Conservation (phyloP, 1,139 yeast species). For the Pneumocystis oryctolagi region DNA sequence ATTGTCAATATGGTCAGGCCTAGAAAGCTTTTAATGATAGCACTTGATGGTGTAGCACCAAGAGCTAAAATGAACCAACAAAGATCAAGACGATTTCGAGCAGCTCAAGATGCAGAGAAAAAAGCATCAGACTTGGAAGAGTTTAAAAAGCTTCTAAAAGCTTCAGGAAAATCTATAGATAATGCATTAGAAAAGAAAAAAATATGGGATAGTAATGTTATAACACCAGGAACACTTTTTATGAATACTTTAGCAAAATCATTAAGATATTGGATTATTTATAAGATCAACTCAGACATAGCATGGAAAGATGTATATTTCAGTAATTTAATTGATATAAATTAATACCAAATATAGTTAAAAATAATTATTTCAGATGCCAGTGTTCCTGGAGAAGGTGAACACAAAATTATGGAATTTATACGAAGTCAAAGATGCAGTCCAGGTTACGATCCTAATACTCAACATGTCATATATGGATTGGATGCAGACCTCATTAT, state of each 20-base stretch:
- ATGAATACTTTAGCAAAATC: constrained; percentile 82
- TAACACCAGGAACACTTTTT: constrained; percentile 97
- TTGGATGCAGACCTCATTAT: constrained; percentile 94
- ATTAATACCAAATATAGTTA: constrained; percentile 22
- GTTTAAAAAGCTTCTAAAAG: constrained; percentile 35
- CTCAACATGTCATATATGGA: constrained; percentile 92
- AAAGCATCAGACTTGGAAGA: constrained; percentile 26
- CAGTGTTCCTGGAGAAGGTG: constrained; percentile 99
- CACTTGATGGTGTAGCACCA: constrained; percentile 98
- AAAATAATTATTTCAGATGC: constrained; percentile 84
- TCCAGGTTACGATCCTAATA: constrained; percentile 62
- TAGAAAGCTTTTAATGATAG: constrained; percentile 72
- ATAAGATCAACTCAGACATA: constrained; percentile 76
- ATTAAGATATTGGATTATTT: constrained; percentile 77
- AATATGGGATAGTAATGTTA: constrained; percentile 81
- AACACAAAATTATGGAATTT: constrained; percentile 92
- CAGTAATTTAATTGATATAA: neutral
- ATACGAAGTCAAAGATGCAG: constrained; percentile 70
- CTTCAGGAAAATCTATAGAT: constrained; percentile 26
- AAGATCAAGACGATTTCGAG: constrained; percentile 87
- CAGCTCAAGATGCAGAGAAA: constrained; percentile 81
- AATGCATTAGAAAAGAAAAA: constrained; percentile 32
- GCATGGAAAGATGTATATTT: constrained; percentile 57
- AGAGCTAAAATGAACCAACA: constrained; percentile 99
- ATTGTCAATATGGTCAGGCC: constrained; percentile 91